Evolutionary conservation across 192 early-diverging fungal genomes (phyloP), one percentile per base, ranked within the genome.

Genomic region (Phlyctochytrium arcticum): DNA sequence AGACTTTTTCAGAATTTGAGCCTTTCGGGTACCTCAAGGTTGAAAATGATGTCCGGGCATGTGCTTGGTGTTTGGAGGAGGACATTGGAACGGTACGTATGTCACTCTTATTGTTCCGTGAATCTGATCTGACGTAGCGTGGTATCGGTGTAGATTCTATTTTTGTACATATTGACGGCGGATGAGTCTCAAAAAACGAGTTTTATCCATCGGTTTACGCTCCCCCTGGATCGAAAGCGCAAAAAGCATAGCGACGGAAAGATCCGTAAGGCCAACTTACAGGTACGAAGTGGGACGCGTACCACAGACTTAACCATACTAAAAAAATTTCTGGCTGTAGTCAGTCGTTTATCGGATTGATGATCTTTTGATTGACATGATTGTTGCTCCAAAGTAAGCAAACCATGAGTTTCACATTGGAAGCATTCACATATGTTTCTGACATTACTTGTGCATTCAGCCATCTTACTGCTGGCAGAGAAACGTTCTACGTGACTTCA

Each of bases 61-160:
- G 64, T 12, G 34, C 64, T 6, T 82, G 76, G 76, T 69, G 69
- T 15, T 34, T 76, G 37, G 74, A 76, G 12, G 80, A 79, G 51
- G 34, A 48, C 21, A 63, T 24, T 0, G 61, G 48, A 24, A 48
- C 36, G 31, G 23, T 10, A 33, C n/a, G n/a, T n/a, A n/a, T n/a
- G n/a, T n/a, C 50, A 24, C 35, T 47, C 23, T 57, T 15, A 9
- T 19, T 15, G 33, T 23, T 19, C 55, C 55, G n/a, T 56, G 54
- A 12, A 15, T 56, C 30, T 56, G 12, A 33, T 15, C 23, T 10
- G 21, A 10, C 6, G 48, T 6, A 27, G 12, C 26, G 49, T 24
- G 49, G 49, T 23, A n/a, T 51, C 49, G n/a, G n/a, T 51, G 17
- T 30, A 62, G 60, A 15, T 32, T 33, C 60, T 62, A 10, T 49